Conservation (phyloP, 352 stramenopile genomes). For the Phytopythium mirpurense region DNA sequence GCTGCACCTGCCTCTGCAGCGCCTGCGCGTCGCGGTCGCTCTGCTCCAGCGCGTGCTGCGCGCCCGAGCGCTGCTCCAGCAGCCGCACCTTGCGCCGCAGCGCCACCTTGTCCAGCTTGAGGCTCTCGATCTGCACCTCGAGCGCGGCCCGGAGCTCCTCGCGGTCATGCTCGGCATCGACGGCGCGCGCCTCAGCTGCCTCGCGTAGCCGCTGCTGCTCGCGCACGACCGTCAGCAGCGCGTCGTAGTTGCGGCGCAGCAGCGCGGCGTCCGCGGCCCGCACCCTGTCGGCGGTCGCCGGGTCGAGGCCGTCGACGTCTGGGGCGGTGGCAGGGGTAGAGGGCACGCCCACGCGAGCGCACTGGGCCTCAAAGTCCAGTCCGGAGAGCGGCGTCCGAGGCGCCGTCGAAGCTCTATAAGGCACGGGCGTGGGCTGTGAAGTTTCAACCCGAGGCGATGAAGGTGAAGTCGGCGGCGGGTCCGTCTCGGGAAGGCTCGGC, state of each 20-base stretch:
- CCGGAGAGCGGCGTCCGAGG: too few species aligned
- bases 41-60: slow-evolving; percentile 59
- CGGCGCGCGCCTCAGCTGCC: slow-evolving; percentile 31
- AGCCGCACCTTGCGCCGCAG: slow-evolving; percentile 64
- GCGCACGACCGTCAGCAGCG: slow-evolving; percentile 64
- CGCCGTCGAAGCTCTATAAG: too few species aligned
- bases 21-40: slow-evolving; percentile 61
- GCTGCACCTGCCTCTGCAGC: slow-evolving; percentile 47
- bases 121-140: slow-evolving; percentile 72
- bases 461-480: neutral
- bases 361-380: slow-evolving; percentile 1
- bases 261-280: slow-evolving; percentile 55
- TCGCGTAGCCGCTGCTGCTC: slow-evolving; percentile 67
- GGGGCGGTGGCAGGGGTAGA: slow-evolving; percentile 26
- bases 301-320: slow-evolving; percentile 53
- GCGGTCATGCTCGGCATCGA: slow-evolving; percentile 38
- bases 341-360: slow-evolving; percentile 11
- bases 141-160: slow-evolving; percentile 50
- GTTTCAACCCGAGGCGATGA: too few species aligned
- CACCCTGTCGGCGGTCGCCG: slow-evolving; percentile 37
- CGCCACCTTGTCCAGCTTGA: slow-evolving; percentile 59
- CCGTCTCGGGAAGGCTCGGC: neutral
- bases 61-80: slow-evolving; percentile 43
- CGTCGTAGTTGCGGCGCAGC: slow-evolving; percentile 75
- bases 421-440: too few species aligned